Evolutionary conservation across 495 filamentous ascomycete species (phyloP).

Genomic region (Lophiostoma macrostomum): DNA sequence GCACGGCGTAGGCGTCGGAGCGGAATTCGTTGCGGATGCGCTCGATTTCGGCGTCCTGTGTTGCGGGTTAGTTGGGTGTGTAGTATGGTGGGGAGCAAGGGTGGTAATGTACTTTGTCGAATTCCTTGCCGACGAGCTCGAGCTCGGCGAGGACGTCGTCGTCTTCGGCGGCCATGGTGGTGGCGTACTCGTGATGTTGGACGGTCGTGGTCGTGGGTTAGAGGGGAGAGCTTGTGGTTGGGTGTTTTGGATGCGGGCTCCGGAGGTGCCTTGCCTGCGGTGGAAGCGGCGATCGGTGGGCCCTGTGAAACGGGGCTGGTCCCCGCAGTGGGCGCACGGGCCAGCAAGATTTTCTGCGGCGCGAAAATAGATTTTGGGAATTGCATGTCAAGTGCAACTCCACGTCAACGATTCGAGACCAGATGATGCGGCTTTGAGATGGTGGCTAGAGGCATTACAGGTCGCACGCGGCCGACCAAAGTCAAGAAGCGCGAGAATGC

Average conservation of each 20-base stretch:
- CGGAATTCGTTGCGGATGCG: conserved; percentile 88
- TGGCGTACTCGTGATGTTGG: too few relatives aligned
- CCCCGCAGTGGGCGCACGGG: conserved; percentile 11
- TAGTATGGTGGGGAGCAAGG: not conserved
- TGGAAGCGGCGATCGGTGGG: too few relatives aligned
- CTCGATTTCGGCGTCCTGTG: conserved; percentile 90
- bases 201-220: too few relatives aligned
- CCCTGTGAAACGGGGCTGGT: too few relatives aligned
- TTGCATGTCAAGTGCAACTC: not conserved
- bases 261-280: too few relatives aligned
- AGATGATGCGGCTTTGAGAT: conserved; percentile 13
- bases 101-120: conserved; percentile 63
- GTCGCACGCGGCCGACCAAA: conserved; percentile 40
- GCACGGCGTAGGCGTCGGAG: conserved; percentile 89
- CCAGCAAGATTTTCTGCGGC: conserved; percentile 4
- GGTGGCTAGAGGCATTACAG: conserved; percentile 32
- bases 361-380: conserved; percentile 2
- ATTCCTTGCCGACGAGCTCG: conserved; percentile 84
- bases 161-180: conserved; percentile 56
- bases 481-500: conserved; percentile 41
- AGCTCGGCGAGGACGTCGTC: conserved; percentile 78
- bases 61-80: conserved; percentile 5
- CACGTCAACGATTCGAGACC: not conserved
- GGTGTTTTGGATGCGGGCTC: too few relatives aligned
- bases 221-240: too few relatives aligned